Base-by-base conservation (phyloP, 1,284 basidiomycete genomes). In the Fomitopsis betulina region DNA sequence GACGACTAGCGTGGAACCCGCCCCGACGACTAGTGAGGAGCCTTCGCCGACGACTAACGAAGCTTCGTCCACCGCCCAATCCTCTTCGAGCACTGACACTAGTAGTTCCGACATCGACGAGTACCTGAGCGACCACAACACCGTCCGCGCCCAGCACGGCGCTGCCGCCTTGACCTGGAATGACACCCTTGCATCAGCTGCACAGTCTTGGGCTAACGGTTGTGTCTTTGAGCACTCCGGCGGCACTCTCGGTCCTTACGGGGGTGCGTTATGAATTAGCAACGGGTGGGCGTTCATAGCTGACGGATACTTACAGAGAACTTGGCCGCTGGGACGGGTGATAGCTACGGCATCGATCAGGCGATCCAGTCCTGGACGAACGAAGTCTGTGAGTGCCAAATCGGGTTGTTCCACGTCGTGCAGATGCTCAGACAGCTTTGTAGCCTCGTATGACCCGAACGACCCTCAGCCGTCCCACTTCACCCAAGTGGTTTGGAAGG, bases 401-500 rank as follows among this genome's bases (percentile, higher is more conserved):
- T 45, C 33, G 7, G 13, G 21, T 25, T 33, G 37, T 7, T 37
- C 6, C 13, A 19, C 13, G 27, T 25, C 23, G 12, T 21, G 12
- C 19, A 12, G 23, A 5, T 45, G 42, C 19, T 25, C 42, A 23
- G 3, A 2, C 27, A 5, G 58, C 43, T 56, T 45, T 49, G 8
- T 58, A 85, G 84, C 76, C 3, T 66, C 83, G 53, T 89, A 87
- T 68, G 66, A 85, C 64, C 71, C 84, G 33, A 75, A 63, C 65
- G 82, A 82, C 70, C 86, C 86, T 2, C 57, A 70, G 50, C 65
- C 79, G 17, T 87, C 85, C 53, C 87, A 90, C 68, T 90, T 85
- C 67, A 90, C 87, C 7, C 87, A 90, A 70, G 80, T 87, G 10
- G 86, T 90, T 3, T 90, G 87, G 87, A 88, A 89, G 70, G 75